These are phyloP conservation scores for Eimeria sp. DNA, from an alignment of 169 alveolate genomes.

Conservation along the genomic window DNA sequence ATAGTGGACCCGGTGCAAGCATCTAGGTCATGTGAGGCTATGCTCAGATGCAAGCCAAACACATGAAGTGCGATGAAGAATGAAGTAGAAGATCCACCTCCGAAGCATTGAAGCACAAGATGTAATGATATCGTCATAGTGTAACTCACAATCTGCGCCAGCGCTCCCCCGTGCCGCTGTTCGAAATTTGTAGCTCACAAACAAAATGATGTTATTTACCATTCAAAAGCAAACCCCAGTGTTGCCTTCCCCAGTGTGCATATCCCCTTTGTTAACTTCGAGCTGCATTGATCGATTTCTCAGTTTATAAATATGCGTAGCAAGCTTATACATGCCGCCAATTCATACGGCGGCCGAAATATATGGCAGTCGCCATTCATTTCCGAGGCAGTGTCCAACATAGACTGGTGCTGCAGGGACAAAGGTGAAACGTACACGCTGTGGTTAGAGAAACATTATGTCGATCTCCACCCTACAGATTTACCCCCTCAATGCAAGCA, in stretches of 20 bases:
- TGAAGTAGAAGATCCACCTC: background rate
- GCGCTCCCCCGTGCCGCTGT: background rate
- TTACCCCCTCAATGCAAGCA: background rate
- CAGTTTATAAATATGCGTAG: background rate
- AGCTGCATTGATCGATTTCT: background rate
- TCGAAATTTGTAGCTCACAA: background rate
- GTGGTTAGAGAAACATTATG: background rate
- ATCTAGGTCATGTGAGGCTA: background rate
- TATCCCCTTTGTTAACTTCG: background rate
- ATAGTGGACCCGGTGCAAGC: background rate
- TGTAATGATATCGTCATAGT: background rate
- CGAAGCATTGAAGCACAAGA: background rate
- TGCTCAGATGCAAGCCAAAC: background rate
- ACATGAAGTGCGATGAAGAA: background rate
- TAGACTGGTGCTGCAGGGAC: background rate
- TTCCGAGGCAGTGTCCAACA: background rate
- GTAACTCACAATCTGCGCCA: background rate
- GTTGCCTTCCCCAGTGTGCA: too few species aligned
- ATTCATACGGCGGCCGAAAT: background rate
- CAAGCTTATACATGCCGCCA: background rate
- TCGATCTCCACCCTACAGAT: background rate
- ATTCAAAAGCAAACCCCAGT: background rate
- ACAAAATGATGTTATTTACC: background rate
- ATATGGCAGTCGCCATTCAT: background rate
- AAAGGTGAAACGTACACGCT: constrained; percentile 5